phyloP scores from a whole-genome alignment of 371 early-diverging fungal genomes.

The Mucor saturninus region DNA sequence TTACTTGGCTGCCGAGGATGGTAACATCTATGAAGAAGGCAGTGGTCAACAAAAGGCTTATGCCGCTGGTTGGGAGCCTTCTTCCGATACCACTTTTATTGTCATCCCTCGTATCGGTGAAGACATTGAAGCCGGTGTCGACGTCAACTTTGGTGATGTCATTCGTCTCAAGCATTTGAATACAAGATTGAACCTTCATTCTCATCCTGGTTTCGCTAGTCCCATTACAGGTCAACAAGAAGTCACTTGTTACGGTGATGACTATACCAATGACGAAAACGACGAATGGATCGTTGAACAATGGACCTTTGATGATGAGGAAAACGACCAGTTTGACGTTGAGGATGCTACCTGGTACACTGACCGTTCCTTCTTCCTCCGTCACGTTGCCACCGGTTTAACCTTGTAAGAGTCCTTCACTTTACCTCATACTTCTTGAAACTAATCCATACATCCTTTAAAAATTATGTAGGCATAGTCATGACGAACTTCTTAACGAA shows the following conservation, averaged over 20 bases:
- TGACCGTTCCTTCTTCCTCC: slow-evolving; percentile 50
- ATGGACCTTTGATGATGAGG: slow-evolving; percentile 34
- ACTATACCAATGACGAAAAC: slow-evolving; percentile 54
- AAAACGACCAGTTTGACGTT: slow-evolving; percentile 45
- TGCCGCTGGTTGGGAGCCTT: slow-evolving; percentile 48
- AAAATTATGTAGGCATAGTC: slow-evolving; percentile 40
- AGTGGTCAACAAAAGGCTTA: slow-evolving; percentile 62
- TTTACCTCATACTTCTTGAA: too few species aligned
- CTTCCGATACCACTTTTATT: slow-evolving; percentile 51
- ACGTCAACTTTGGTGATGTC: slow-evolving; percentile 56
- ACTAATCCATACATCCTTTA: too few species aligned
- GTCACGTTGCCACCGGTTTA: slow-evolving; percentile 55
- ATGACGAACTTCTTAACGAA: slow-evolving; percentile 42
- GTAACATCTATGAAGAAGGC: slow-evolving; percentile 44
- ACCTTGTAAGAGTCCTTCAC: slow-evolving; percentile 41
- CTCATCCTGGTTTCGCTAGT: slow-evolving; percentile 55
- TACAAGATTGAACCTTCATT: slow-evolving; percentile 60
- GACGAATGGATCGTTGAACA: slow-evolving; percentile 66
- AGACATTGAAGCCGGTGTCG: slow-evolving; percentile 42
- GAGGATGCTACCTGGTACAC: slow-evolving; percentile 51
- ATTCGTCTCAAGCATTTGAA: slow-evolving; percentile 59
- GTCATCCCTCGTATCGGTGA: slow-evolving; percentile 51
- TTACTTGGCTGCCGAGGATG: slow-evolving; percentile 47
- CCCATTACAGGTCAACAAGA: slow-evolving; percentile 66
- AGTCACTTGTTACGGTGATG: slow-evolving; percentile 61